Conservation (phyloP, 805 yeast genomes). For the Candida methanosorbosa region DNA sequence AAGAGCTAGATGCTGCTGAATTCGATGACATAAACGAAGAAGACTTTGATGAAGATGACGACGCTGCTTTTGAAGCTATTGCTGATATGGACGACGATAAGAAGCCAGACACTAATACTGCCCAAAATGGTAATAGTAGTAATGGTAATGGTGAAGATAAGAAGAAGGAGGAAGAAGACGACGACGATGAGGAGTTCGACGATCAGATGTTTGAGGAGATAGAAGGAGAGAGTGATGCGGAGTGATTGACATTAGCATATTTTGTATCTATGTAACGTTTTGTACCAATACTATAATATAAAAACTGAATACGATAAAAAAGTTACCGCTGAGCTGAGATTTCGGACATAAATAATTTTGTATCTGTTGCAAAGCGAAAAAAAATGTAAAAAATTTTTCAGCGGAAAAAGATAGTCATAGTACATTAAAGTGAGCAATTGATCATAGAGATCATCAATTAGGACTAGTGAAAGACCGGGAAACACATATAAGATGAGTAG, state of each 20-base stretch:
- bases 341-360: too few relatives aligned
- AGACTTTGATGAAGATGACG: conserved; percentile 8
- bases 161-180: conserved; percentile 36
- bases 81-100: conserved; percentile 17
- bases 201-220: conserved; percentile 22
- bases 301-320: too few relatives aligned
- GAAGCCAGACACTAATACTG: not conserved
- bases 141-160: conserved; percentile 48
- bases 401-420: too few relatives aligned
- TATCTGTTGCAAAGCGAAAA: too few relatives aligned
- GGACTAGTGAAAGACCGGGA: not conserved
- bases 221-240: conserved; percentile 12
- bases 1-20: conserved; percentile 14
- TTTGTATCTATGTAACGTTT: too few relatives aligned
- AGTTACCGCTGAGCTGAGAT: too few relatives aligned
- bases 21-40: conserved; percentile 6
- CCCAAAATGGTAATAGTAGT: conserved; percentile 12
- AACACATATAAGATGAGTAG: not conserved
- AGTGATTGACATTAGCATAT: conserved; percentile 1
- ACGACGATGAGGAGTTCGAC: conserved; percentile 23
- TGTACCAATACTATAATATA: not conserved
- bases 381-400: too few relatives aligned
- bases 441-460: too few relatives aligned
- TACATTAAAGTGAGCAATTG: too few relatives aligned
- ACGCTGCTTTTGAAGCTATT: conserved; percentile 17